Evolutionary conservation across 2,329 filamentous ascomycete genomes (phyloP).

Genomic region (Chaetomium sp.): DNA sequence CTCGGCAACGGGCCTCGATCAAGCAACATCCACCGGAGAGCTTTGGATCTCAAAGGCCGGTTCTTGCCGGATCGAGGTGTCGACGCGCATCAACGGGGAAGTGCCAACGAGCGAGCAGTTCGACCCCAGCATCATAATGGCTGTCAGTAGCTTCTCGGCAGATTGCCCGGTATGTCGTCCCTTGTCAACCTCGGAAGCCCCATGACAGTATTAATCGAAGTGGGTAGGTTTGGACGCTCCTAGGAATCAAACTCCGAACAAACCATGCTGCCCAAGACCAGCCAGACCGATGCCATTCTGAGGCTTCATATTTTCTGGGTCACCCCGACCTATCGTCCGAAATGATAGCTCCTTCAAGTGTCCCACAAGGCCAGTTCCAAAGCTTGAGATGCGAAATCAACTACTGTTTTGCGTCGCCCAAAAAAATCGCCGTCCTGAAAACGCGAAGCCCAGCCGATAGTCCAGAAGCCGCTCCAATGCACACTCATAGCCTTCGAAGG

Average conservation of each 20-base stretch:
- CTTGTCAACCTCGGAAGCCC: no score
- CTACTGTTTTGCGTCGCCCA: conserved; percentile 3
- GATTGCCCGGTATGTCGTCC: conserved; percentile 16
- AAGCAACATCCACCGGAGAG: conserved; percentile 10
- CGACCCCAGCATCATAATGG: conserved; percentile 4
- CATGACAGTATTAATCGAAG: no score
- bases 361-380: conserved; percentile 15
- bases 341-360: conserved; percentile 11
- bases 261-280: conserved; percentile 6
- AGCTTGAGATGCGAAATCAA: conserved; percentile 15
- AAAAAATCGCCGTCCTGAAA: background rate
- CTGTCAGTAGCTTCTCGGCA: conserved; percentile 6
- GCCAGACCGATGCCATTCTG: background rate
- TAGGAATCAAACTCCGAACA: conserved; percentile 19
- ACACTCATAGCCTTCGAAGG: conserved; percentile 10
- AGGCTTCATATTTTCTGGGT: conserved; percentile 19
- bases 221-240: conserved; percentile 21
- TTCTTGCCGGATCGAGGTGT: conserved; percentile 20
- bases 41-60: conserved; percentile 24
- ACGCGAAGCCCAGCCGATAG: background rate
- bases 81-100: conserved; percentile 13
- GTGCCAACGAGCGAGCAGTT: background rate
- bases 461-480: background rate
- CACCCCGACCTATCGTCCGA: conserved; percentile 23
- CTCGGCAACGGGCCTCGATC: conserved; percentile 11